A percentile compares a stretch with the other conserved stretches of the same genome.
These are phyloP conservation scores for Sparassis latifolia DNA, from an alignment of 1,284 basidiomycete genomes.

Conservation along the genomic window DNA sequence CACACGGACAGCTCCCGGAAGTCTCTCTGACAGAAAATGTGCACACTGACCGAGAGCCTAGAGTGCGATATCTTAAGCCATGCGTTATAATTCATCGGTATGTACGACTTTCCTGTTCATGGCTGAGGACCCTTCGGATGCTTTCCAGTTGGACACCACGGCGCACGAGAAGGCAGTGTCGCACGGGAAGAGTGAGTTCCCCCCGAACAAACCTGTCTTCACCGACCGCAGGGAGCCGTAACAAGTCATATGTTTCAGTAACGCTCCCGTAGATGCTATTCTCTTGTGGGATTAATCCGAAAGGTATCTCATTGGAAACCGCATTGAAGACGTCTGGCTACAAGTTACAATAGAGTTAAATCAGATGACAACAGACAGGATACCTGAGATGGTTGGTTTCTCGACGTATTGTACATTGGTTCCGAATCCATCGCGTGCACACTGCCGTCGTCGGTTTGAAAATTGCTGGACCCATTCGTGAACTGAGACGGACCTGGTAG, in stretches of 20 bases:
- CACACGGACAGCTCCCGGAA: constrained; percentile 46
- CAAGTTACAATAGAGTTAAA: background rate
- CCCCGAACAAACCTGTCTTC: constrained; percentile 46
- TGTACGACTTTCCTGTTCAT: constrained; percentile 57
- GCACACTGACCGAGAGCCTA: constrained; percentile 77
- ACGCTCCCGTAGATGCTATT: constrained; percentile 72
- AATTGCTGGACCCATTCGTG: background rate
- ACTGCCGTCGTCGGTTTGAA: constrained; percentile 32
- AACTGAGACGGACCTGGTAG: constrained; percentile 50
- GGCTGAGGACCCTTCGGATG: constrained; percentile 56
- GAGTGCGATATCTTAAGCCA: background rate
- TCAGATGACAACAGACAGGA: constrained; percentile 5
- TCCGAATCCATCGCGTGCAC: constrained; percentile 53
- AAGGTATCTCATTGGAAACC: constrained; percentile 33
- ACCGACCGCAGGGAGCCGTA: constrained; percentile 40
- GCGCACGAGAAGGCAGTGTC: constrained; percentile 60
- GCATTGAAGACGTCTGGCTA: constrained; percentile 49
- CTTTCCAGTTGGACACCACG: constrained; percentile 45
- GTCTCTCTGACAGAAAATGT: constrained; percentile 42
- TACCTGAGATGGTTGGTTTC: constrained; percentile 50
- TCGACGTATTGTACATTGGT: constrained; percentile 44
- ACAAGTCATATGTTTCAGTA: constrained; percentile 61
- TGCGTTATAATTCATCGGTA: no score
- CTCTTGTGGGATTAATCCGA: constrained; percentile 68
- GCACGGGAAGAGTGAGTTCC: constrained; percentile 50